phyloP scores from a whole-genome alignment of 192 early-diverging fungal genomes.

The Podila verticillata region DNA sequence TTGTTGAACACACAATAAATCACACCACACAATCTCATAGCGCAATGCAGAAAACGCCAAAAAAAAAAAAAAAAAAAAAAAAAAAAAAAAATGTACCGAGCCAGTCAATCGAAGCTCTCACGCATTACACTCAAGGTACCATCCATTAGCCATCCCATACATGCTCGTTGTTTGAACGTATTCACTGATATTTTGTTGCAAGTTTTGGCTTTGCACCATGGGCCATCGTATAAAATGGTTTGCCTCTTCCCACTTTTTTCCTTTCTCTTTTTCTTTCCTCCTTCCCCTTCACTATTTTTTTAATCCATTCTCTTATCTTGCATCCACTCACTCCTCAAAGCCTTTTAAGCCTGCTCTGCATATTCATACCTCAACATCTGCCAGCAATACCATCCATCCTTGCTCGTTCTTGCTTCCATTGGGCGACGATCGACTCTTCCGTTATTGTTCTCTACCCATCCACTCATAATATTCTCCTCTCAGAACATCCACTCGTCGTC shows the following conservation, averaged over 20 bases:
- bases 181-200: too few relatives aligned
- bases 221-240: conserved; percentile 3
- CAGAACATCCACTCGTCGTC: too few relatives aligned
- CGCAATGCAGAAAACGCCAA: background rate
- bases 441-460: too few relatives aligned
- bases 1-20: background rate
- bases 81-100: too few relatives aligned
- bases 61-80: too few relatives aligned
- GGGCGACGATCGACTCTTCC: too few relatives aligned
- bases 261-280: background rate
- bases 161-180: background rate
- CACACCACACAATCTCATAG: background rate
- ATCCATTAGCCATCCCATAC: background rate
- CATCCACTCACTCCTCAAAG: background rate
- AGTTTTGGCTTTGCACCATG: too few relatives aligned
- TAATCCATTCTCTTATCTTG: background rate
- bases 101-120: background rate
- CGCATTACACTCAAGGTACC: background rate
- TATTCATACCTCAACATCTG: too few relatives aligned
- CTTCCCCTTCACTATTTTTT: background rate
- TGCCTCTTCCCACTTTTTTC: background rate
- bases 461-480: too few relatives aligned
- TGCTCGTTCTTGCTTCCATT: too few relatives aligned
- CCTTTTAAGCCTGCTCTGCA: too few relatives aligned
- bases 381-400: too few relatives aligned